These are phyloP conservation scores for Arabidopsis arenosa DNA, from an alignment of 345 rosid genomes.

Conservation along the genomic window DNA sequence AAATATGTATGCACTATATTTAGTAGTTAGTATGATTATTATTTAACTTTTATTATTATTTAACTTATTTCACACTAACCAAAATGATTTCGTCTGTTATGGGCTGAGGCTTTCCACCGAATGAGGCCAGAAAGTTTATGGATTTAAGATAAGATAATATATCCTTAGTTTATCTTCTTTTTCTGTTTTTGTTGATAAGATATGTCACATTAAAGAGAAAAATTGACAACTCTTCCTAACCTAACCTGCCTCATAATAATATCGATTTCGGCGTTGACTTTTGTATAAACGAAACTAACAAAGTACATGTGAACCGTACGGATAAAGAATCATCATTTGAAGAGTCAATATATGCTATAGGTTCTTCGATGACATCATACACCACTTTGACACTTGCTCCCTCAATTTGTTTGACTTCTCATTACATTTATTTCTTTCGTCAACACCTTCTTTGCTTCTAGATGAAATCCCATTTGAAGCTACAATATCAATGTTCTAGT, in stretches of 20 bases:
- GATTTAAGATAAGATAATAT: no score
- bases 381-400: slow-evolving; percentile 30
- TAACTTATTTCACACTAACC: no score
- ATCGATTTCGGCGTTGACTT: slow-evolving; percentile 34
- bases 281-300: slow-evolving; percentile 1
- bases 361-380: slow-evolving; percentile 31
- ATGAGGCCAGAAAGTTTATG: no score
- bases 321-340: slow-evolving; percentile 28
- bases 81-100: no score
- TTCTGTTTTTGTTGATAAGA: not conserved
- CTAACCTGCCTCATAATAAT: slow-evolving; percentile 25
- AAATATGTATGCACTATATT: no score
- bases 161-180: not conserved
- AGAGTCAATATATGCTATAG: slow-evolving; percentile 15
- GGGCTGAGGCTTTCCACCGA: no score
- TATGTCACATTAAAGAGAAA: slow-evolving; percentile 28
- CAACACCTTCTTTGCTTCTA: slow-evolving; percentile 9
- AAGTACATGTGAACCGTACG: slow-evolving; percentile 48
- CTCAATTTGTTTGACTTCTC: slow-evolving; percentile 40
- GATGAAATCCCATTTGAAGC: not conserved
- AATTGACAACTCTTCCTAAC: slow-evolving; percentile 19
- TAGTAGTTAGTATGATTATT: no score
- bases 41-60: no score
- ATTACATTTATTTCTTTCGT: slow-evolving; percentile 19
- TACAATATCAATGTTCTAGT: not conserved